Evolutionary conservation across 208 protist genomes (phyloP).

Genomic region (Leishmania martiniquensis): DNA sequence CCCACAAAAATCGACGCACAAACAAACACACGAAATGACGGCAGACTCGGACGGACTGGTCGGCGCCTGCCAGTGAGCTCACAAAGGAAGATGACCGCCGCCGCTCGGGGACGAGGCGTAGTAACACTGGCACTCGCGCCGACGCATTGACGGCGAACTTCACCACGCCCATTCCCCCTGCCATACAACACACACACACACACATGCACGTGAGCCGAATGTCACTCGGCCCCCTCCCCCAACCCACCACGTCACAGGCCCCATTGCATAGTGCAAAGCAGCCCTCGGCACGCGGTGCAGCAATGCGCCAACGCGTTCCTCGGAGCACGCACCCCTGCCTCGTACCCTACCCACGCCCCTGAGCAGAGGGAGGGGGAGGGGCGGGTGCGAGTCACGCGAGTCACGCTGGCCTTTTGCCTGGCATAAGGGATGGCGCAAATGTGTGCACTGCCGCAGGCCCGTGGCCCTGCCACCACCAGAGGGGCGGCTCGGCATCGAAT

Average conservation of each 20-base stretch:
- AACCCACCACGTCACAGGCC: neutral
- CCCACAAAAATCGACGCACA: no score
- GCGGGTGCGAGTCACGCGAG: neutral
- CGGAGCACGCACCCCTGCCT: neutral
- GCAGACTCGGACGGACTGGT: no score
- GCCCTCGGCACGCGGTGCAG: neutral
- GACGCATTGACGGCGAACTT: no score
- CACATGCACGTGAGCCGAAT: neutral
- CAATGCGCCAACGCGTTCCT: neutral
- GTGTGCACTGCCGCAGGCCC: neutral
- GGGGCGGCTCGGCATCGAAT: neutral
- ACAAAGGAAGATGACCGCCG: no score
- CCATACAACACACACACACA: neutral
- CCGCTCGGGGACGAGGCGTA: no score
- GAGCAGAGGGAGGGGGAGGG: no score
- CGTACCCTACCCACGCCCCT: neutral
- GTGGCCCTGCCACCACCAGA: neutral
- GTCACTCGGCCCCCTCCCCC: neutral
- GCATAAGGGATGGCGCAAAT: neutral
- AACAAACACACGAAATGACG: no score
- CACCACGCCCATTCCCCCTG: neutral
- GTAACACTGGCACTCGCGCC: no score
- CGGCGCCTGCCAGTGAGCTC: no score
- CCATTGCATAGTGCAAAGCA: neutral
- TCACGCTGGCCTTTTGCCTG: neutral